A percentile compares a stretch with the other conserved stretches of the same genome.
These are phyloP conservation scores for Paramecium sexaurelia DNA, from an alignment of 73 alveolate genomes.

Conservation along the genomic window DNA sequence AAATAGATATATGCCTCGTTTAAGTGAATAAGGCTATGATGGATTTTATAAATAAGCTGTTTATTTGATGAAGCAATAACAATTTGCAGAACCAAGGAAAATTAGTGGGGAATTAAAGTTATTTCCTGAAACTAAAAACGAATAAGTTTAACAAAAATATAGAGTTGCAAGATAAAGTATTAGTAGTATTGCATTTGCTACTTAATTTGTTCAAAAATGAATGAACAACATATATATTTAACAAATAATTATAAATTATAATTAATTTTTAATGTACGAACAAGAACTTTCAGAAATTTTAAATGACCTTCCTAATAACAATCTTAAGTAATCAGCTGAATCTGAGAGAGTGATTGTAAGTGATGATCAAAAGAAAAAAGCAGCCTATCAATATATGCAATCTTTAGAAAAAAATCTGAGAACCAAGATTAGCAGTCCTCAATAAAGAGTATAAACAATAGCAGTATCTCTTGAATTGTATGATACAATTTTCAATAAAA, in stretches of 20 bases:
- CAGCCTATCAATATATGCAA: constrained; percentile 30
- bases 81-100: neutral
- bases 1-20: constrained; percentile 25
- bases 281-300: constrained; percentile 12
- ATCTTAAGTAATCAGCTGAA: neutral
- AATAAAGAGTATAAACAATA: neutral
- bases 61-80: constrained; percentile 4
- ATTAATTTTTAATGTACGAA: constrained; percentile 28
- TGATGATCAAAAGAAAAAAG: constrained; percentile 8
- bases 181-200: constrained; percentile 47
- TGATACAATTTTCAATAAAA: constrained; percentile 19
- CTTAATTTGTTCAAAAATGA: constrained; percentile 25
- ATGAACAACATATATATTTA: neutral
- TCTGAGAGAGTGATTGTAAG: neutral
- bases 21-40: constrained; percentile 51
- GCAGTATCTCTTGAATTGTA: constrained; percentile 1
- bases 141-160: neutral
- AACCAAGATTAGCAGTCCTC: constrained; percentile 11
- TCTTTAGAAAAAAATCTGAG: constrained; percentile 27
- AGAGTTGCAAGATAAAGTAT: neutral
- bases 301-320: constrained; percentile 25
- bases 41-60: constrained; percentile 41
- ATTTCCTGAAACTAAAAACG: constrained; percentile 44
- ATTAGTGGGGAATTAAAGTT: neutral
- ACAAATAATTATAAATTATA: neutral